Evolutionary conservation across 2,329 filamentous ascomycete genomes (phyloP), one percentile per base, ranked within the genome.

Genomic region (Helminthosporium solani): DNA sequence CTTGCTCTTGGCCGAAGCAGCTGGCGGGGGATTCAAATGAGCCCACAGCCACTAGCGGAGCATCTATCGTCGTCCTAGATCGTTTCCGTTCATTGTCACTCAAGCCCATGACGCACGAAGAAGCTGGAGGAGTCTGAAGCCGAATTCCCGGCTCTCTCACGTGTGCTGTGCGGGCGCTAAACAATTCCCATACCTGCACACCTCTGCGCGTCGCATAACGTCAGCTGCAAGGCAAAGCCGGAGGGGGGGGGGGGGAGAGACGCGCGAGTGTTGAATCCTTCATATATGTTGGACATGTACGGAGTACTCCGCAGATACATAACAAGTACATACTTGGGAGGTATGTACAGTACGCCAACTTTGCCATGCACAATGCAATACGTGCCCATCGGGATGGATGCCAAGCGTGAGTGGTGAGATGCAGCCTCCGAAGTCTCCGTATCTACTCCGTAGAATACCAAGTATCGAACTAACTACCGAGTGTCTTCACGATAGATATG

Each of bases 1-100:
- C 43, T 45, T 49, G 40, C 47, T 27, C 58, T 53, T 56, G 52
- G 54, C 52, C 31, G 44, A 49, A n/a, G 46, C 44, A 54, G 46
- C 36, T 44, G 50, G 33, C 31, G 31, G 44, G 42, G 43, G n/a
- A n/a, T n/a, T n/a, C 35, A 25, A 25, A 25, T 9, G 23, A 25
- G 23, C 23, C 23, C 28, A 31, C 28, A n/a, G 4, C 14, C 33
- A 30, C 42, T 49, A 49, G 46, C 33, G 36, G 36, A 28, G 33
- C 42, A 38, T n/a, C n/a, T n/a, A n/a, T 44, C 42, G 42, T 41
- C 30, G 28, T 31, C 28, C 28, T 31, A 31, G 14, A 5, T 12
- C 28, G 9, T 14, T 33, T 23, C 31, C n/a, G 18, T 37, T 31
- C 42, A 37, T 45, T 34, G 46, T 45, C 30, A 25, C 23, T 19